These are phyloP conservation scores for Cutaneotrichosporon dermatis DNA, from an alignment of 1,284 basidiomycete species.

Conservation along the genomic window DNA sequence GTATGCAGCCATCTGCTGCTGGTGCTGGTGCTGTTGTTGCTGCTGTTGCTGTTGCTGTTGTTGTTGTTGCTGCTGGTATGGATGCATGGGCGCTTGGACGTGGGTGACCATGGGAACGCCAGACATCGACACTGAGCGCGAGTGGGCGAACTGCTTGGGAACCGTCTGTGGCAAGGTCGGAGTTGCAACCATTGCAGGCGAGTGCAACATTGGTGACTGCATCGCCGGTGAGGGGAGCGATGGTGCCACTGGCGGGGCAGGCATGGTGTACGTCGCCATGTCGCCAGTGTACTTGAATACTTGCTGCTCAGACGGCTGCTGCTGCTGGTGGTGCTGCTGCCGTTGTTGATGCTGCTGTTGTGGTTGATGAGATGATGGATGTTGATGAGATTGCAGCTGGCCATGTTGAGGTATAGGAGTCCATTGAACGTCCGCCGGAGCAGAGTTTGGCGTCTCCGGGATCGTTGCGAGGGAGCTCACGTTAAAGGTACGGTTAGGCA, in stretches of 20 bases:
- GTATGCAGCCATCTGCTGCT: constrained; percentile 2
- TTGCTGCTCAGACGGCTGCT: background rate
- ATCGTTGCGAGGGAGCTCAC: constrained; percentile 18
- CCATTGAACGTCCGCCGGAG: constrained; percentile 12
- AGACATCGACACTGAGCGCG: constrained; percentile 1
- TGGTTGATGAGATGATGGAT: background rate
- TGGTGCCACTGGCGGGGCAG: constrained; percentile 4
- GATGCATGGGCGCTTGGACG: background rate
- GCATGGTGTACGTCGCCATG: constrained; percentile 7
- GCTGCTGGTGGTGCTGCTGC: too few relatives aligned
- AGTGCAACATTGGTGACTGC: constrained; percentile 1
- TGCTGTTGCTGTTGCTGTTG: too few relatives aligned
- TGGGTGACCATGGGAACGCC: background rate
- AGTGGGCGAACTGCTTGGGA: background rate
- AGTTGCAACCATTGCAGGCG: background rate
- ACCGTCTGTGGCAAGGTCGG: constrained; percentile 1
- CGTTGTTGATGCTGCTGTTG: background rate
- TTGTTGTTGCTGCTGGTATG: background rate
- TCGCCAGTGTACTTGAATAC: constrained; percentile 2
- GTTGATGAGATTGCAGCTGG: background rate
- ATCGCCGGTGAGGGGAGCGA: constrained; percentile 3
- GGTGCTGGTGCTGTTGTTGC: background rate
- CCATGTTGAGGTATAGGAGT: background rate
- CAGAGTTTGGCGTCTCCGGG: constrained; percentile 18
- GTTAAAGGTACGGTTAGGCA: constrained; percentile 11